Evolutionary conservation across 2,329 filamentous ascomycete genomes (phyloP).

Genomic region (Beauveria sp.): DNA sequence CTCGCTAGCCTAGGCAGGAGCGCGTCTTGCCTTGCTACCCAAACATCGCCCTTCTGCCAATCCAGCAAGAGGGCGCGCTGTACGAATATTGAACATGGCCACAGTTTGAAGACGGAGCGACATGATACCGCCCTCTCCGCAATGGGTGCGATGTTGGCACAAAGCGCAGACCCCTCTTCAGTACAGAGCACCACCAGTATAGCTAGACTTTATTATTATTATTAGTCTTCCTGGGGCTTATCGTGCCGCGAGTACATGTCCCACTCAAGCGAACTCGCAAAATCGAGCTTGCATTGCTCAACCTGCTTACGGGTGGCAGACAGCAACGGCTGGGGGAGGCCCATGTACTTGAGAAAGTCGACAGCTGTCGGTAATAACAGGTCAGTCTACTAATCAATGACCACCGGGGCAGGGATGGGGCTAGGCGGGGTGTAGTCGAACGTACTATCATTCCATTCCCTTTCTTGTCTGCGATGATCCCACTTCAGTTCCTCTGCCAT

Average conservation of each 20-base stretch:
- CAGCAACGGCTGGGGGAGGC: slow-evolving; percentile 53
- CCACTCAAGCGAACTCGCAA: slow-evolving; percentile 50
- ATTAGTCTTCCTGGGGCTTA: slow-evolving; percentile 33
- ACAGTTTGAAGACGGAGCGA: background rate
- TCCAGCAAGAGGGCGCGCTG: background rate
- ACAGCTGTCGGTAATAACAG: slow-evolving; percentile 36
- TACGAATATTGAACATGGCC: background rate
- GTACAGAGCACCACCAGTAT: too few species aligned
- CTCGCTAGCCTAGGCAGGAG: background rate
- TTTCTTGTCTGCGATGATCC: slow-evolving; percentile 63
- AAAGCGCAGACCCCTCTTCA: background rate
- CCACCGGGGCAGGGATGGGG: background rate
- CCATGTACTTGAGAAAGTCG: slow-evolving; percentile 56
- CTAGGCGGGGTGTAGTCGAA: slow-evolving; percentile 16
- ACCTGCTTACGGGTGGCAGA: slow-evolving; percentile 51
- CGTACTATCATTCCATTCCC: slow-evolving; percentile 72
- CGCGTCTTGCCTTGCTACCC: background rate
- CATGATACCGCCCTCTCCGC: background rate
- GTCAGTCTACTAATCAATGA: slow-evolving; percentile 4
- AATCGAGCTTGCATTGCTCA: slow-evolving; percentile 52
- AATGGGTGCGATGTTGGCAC: background rate
- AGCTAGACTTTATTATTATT: background rate
- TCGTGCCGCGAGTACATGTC: slow-evolving; percentile 56
- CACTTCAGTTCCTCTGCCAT: slow-evolving; percentile 81
- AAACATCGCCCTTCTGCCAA: background rate